Evolutionary conservation across 306 rosid genomes (phyloP).

Genomic region (Medicago lupulina): DNA sequence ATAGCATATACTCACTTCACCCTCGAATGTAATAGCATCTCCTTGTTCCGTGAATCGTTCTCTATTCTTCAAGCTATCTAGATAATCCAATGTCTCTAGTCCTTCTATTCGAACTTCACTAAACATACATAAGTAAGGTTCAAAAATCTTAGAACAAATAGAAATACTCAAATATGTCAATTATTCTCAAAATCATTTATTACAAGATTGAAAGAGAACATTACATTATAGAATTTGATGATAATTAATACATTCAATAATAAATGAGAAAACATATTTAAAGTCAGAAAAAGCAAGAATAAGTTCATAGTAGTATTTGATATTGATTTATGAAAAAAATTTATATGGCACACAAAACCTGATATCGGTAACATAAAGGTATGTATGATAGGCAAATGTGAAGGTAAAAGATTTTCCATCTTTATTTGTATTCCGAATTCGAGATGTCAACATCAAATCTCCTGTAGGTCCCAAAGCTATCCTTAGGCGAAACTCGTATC

Average conservation of each 20-base stretch:
- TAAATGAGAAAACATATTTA: constrained; percentile 12
- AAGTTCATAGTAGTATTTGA: neutral
- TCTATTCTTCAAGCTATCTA: constrained; percentile 72
- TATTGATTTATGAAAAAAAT: neutral
- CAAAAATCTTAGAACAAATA: constrained; percentile 21
- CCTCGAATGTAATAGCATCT: constrained; percentile 76
- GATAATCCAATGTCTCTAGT: constrained; percentile 80
- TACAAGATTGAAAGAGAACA: too few species aligned
- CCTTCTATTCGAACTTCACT: constrained; percentile 92
- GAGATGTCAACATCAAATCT: constrained; percentile 71
- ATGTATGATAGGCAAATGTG: constrained; percentile 77
- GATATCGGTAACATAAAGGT: constrained; percentile 69
- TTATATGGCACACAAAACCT: constrained; percentile 49
- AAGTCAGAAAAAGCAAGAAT: constrained; percentile 17
- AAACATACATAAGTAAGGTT: constrained; percentile 31
- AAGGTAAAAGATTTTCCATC: constrained; percentile 77
- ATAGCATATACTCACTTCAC: constrained; percentile 57
- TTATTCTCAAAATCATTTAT: too few species aligned
- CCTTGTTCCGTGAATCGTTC: constrained; percentile 84
- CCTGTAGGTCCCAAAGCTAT: constrained; percentile 72
- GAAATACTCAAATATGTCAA: neutral
- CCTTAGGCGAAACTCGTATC: constrained; percentile 79
- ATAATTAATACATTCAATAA: too few species aligned
- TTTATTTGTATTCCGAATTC: constrained; percentile 74
- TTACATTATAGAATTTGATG: too few species aligned